These are phyloP conservation scores for Hyphodiscus hymeniophilus DNA, from an alignment of 495 filamentous ascomycete genomes.

Conservation along the genomic window DNA sequence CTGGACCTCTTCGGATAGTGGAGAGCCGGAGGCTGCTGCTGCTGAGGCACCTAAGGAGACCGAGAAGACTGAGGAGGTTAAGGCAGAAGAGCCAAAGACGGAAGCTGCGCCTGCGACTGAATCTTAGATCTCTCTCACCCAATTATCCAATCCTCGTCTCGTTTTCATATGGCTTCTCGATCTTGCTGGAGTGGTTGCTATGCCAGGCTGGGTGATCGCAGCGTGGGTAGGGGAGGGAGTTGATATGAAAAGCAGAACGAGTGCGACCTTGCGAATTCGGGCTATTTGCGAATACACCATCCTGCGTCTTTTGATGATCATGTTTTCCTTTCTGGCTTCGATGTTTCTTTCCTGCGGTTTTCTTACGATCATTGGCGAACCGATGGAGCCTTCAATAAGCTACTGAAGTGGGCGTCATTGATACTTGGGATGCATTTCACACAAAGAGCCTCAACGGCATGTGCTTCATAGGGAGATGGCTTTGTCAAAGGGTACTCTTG, in stretches of 20 bases:
- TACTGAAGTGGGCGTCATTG: conserved; percentile 24
- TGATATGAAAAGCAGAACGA: conserved; percentile 27
- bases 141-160: conserved; percentile 23
- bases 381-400: conserved; percentile 15
- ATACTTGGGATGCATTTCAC: conserved; percentile 21
- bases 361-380: conserved; percentile 13
- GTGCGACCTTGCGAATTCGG: conserved; percentile 20
- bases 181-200: conserved; percentile 23
- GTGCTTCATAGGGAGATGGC: conserved; percentile 14
- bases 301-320: conserved; percentile 25
- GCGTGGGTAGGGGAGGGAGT: conserved; percentile 25
- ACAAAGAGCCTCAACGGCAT: conserved; percentile 20
- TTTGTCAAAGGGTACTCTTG: conserved; percentile 11
- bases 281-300: conserved; percentile 26
- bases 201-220: conserved; percentile 23
- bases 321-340: conserved; percentile 26
- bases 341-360: conserved; percentile 23
- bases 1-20: conserved; percentile 95
- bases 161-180: conserved; percentile 25
- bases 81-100: conserved; percentile 36
- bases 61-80: conserved; percentile 42
- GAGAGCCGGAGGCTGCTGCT: conserved; percentile 63
- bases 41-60: conserved; percentile 52
- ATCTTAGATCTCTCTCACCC: conserved; percentile 25
- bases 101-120: conserved; percentile 26